Evolutionary conservation across 345 rosid genomes (phyloP).

Genomic region (Dipteronia dyeriana): DNA sequence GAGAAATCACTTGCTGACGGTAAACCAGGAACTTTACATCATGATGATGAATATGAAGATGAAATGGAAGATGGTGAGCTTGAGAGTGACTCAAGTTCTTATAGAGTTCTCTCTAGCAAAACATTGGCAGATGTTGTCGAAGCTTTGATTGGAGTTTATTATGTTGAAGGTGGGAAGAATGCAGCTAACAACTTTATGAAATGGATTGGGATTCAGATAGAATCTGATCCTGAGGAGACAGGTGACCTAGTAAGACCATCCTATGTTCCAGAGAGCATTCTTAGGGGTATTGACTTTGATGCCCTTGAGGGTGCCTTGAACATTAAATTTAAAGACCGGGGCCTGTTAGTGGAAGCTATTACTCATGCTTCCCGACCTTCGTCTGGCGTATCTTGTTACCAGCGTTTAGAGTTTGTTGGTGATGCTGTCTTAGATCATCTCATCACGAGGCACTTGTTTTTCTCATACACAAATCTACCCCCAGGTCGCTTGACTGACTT

Average conservation of each 20-base stretch:
- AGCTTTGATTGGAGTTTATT: constrained; percentile 95
- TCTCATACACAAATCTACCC: constrained; percentile 85
- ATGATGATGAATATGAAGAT: constrained; percentile 48
- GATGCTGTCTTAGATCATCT: constrained; percentile 98
- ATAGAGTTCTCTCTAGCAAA: constrained; percentile 94
- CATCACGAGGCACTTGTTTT: constrained; percentile 85
- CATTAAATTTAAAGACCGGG: constrained; percentile 54
- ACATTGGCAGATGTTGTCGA: constrained; percentile 98
- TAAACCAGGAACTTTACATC: constrained; percentile 27
- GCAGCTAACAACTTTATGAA: constrained; percentile 96
- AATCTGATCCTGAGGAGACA: constrained; percentile 66
- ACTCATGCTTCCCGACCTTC: constrained; percentile 99
- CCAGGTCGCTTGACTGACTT: constrained; percentile 98
- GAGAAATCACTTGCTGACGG: constrained; percentile 43
- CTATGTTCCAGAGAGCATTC: constrained; percentile 67
- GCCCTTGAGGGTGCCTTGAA: constrained; percentile 69
- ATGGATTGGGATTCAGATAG: constrained; percentile 91
- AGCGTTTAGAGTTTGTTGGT: constrained; percentile 94
- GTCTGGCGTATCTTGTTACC: constrained; percentile 92
- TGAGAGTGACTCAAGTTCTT: constrained; percentile 90
- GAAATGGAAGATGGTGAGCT: constrained; percentile 95
- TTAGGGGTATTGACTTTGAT: constrained; percentile 79
- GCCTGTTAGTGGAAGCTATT: constrained; percentile 82
- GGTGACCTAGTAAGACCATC: constrained; percentile 42
- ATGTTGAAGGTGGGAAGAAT: constrained; percentile 84